phyloP scores from a whole-genome alignment of 2,329 filamentous ascomycete species.

The Fusarium foetens region DNA sequence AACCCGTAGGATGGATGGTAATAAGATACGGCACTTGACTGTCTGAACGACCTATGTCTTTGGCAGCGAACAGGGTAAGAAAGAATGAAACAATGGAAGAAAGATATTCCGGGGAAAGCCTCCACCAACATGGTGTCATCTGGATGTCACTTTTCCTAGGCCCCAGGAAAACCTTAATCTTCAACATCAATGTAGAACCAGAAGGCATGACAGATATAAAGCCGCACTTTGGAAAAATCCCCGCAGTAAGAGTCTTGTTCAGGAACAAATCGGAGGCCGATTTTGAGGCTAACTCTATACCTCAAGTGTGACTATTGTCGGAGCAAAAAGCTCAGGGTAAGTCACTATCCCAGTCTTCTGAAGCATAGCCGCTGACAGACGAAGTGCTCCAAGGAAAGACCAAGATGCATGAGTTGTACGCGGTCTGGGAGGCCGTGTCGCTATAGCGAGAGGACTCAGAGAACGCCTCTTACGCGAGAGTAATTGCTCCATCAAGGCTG shows the following conservation, averaged over 20 bases:
- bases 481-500: fast-evolving
- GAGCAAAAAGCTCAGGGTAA: neutral
- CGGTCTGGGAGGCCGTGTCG: neutral
- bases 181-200: neutral
- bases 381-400: neutral
- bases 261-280: too few species aligned
- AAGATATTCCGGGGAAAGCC: neutral
- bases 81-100: neutral
- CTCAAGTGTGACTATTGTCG: neutral
- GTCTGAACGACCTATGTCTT: too few species aligned
- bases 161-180: neutral
- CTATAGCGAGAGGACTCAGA: neutral
- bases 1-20: too few species aligned
- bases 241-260: too few species aligned
- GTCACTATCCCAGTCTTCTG: fast-evolving
- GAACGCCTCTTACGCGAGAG: neutral
- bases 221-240: too few species aligned
- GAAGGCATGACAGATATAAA: neutral
- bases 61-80: too few species aligned
- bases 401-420: neutral
- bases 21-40: too few species aligned
- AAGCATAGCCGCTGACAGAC: neutral
- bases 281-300: neutral
- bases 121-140: neutral
- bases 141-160: neutral